A percentile compares a stretch with the other conserved stretches of the same genome.
phyloP scores from a whole-genome alignment of 768 basidiomycete species.

The Sarcodon sp. region DNA sequence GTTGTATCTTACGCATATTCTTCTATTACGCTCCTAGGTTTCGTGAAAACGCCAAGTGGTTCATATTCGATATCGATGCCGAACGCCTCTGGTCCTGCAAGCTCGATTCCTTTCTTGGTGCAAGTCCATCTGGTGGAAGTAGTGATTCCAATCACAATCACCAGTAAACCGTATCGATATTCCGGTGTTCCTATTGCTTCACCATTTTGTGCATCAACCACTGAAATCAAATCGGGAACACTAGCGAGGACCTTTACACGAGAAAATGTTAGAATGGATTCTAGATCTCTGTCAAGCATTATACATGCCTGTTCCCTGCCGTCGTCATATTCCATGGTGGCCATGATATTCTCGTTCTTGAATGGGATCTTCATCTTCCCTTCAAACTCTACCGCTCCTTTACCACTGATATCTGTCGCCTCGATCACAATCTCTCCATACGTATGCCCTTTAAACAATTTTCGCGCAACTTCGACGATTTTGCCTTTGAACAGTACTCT shows the following conservation, averaged over 20 bases:
- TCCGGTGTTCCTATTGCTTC: conserved; percentile 51
- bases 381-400: background rate
- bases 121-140: conserved; percentile 44
- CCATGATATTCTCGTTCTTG: conserved; percentile 31
- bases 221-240: conserved; percentile 55
- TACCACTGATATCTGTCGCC: conserved; percentile 3
- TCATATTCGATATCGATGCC: conserved; percentile 15
- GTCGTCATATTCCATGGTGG: no score
- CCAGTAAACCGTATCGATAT: conserved; percentile 43
- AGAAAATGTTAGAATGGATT: conserved; percentile 5
- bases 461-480: conserved; percentile 34
- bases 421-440: conserved; percentile 19
- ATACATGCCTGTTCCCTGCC: no score
- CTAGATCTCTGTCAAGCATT: no score
- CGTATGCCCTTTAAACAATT: conserved; percentile 24
- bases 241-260: conserved; percentile 30
- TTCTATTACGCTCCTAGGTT: conserved; percentile 9
- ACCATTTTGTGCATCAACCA: conserved; percentile 51
- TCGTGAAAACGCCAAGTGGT: conserved; percentile 8
- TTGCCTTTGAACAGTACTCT: conserved; percentile 45
- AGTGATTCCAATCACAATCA: conserved; percentile 33
- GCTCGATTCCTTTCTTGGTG: conserved; percentile 31
- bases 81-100: conserved; percentile 42
- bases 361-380: conserved; percentile 25
- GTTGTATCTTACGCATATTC: conserved; percentile 2